Percentiles rank a stretch among this genome's conserved stretches.
Conservation (phyloP, 371 early-diverging fungal species). For the Dentiscutata heterogama region DNA sequence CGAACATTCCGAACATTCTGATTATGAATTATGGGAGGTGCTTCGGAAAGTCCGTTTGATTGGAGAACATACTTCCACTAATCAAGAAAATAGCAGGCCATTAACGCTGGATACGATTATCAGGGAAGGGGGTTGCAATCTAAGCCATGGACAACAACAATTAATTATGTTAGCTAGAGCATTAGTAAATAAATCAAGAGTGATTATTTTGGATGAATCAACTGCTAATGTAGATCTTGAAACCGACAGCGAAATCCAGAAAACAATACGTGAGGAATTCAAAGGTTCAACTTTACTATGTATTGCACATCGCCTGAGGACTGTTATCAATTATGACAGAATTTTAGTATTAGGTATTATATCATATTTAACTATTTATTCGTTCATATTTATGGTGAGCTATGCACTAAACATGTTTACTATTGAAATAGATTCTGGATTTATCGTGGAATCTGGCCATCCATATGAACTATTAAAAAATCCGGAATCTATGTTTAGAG, state of each 20-base stretch:
- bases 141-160: constrained; percentile 87
- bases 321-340: constrained; percentile 85
- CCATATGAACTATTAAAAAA: no score
- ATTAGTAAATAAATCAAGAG: constrained; percentile 67
- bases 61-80: no score
- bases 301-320: constrained; percentile 78
- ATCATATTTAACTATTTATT: background rate
- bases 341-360: constrained; percentile 74
- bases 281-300: constrained; percentile 65
- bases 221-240: constrained; percentile 81
- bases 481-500: no score
- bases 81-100: no score
- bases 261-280: constrained; percentile 76
- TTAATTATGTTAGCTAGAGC: constrained; percentile 84
- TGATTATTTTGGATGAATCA: constrained; percentile 83
- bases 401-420: no score
- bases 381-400: no score
- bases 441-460: no score
- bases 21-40: constrained; percentile 72
- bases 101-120: no score
- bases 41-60: constrained; percentile 58
- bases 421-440: no score
- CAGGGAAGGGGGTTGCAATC: constrained; percentile 68
- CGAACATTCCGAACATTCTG: constrained; percentile 59
- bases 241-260: constrained; percentile 70